phyloP scores from a whole-genome alignment of 2,329 filamentous ascomycete species.

The Botrytis fragariae region DNA sequence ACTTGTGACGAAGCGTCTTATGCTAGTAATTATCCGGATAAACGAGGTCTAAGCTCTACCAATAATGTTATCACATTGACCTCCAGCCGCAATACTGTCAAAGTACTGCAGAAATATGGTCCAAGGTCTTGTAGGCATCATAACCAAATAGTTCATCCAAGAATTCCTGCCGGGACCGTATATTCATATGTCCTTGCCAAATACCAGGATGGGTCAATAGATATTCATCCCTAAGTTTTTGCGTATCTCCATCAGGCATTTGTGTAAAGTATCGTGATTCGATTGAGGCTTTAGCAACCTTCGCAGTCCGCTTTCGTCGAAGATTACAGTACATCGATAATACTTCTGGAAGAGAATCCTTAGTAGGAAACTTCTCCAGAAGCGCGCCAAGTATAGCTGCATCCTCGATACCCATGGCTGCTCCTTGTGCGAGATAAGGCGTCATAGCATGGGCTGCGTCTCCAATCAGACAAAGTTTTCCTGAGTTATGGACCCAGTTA shows the following conservation, averaged over 20 bases:
- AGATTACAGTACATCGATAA: conserved; percentile 12
- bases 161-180: conserved; percentile 23
- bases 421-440: conserved; percentile 43
- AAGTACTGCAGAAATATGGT: neutral
- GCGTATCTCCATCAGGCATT: conserved; percentile 24
- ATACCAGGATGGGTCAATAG: conserved; percentile 26
- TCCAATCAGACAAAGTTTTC: conserved; percentile 42
- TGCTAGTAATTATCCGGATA: neutral
- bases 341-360: conserved; percentile 5
- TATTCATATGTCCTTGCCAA: conserved; percentile 24
- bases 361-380: conserved; percentile 20
- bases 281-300: conserved; percentile 25
- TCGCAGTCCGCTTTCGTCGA: conserved; percentile 23
- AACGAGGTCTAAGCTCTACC: neutral
- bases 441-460: conserved; percentile 47
- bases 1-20: neutral
- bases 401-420: conserved; percentile 24
- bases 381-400: conserved; percentile 25
- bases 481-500: conserved; percentile 23
- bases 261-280: conserved; percentile 28
- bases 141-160: conserved; percentile 24
- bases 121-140: conserved; percentile 24
- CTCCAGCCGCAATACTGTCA: neutral
- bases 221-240: conserved; percentile 25
- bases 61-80: neutral